Evolutionary conservation across 768 basidiomycete species (phyloP), one percentile per base, ranked within the genome.

Genomic region (Fibroporia radiculosa): DNA sequence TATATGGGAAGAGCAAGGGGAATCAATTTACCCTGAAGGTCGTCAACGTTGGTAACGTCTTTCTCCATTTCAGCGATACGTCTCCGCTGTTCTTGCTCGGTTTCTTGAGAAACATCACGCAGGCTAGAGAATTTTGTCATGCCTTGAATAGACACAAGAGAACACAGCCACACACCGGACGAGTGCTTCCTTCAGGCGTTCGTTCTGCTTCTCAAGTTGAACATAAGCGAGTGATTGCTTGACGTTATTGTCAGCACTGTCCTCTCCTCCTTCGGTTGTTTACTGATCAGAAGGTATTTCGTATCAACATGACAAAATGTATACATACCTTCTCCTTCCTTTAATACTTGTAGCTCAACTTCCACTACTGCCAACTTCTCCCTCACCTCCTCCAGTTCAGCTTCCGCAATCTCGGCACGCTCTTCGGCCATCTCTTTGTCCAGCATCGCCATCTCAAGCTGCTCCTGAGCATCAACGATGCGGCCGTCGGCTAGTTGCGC

Each of bases 341-440:
- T 83, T 50, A 96, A 47, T 14, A 90, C 84, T 10, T 78, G 78
- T 35, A 92, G 66, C 61, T 97, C 93, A 12, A 96, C 83, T 57
- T 96, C 85, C 24, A 84, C 51, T 36, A 84, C 76, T 5, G 85
- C 88, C 38, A 90, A 50, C 53, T 72, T 77, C 64, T 97, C 95
- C 55, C 74, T 84, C 47, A 84, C 58, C 42, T 82, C 84, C 53
- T 87, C 89, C 40, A 93, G 56, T 57, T 93, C 91, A 0, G 71
- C 63, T 59, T 91, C 83, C 0, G 82, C 82, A 2, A 78, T 59
- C 62, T 97, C 95, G 0, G 87, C 83, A 48, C 80, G 79, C 62
- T 97, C 95, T 59, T 98, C 96, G 0, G 95, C 93, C 29, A 98
- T 81, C 62, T 99, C 96, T 65, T 91, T 92, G 61, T 99, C 96